Percentiles rank a stretch among this genome's conserved stretches.
phyloP scores from a whole-genome alignment of 139 green algal species.

The Trebouxia sp. region DNA sequence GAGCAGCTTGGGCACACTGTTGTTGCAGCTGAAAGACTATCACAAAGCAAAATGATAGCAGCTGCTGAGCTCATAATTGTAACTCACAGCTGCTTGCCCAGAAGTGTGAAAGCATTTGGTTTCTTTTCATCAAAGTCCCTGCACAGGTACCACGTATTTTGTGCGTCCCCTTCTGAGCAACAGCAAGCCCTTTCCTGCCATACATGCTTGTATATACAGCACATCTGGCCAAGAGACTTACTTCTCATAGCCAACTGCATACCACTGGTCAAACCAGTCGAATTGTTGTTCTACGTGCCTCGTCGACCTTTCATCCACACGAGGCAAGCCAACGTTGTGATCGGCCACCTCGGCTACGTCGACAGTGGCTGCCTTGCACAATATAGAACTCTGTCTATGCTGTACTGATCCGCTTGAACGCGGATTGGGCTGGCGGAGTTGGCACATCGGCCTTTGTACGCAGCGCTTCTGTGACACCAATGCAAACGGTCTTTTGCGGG shows the following conservation, averaged over 20 bases:
- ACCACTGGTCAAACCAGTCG: conserved; percentile 39
- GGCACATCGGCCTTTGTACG: no score
- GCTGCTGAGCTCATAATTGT: not conserved
- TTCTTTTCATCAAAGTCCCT: conserved; percentile 27
- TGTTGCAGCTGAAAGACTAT: no score
- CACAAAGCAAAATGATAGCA: not conserved
- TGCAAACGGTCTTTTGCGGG: not conserved
- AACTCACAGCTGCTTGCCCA: conserved; percentile 31
- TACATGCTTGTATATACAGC: not conserved
- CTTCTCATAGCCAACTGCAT: conserved; percentile 28
- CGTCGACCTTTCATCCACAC: no score
- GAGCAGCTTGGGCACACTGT: no score
- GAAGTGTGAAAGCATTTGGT: conserved; percentile 31
- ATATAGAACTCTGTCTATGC: no score
- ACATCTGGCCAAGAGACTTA: not conserved
- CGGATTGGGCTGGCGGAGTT: not conserved
- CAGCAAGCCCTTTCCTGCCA: not conserved
- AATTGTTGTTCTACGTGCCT: no score
- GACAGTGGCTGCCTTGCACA: no score
- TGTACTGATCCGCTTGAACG: not conserved
- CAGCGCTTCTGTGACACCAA: not conserved
- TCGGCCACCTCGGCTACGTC: no score
- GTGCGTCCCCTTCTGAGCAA: no score
- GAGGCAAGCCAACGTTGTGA: no score
- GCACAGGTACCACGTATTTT: not conserved